Percentiles rank a stretch among this genome's conserved stretches.
Conservation (phyloP, 2,329 filamentous ascomycete genomes). For the Nakataea oryzae region DNA sequence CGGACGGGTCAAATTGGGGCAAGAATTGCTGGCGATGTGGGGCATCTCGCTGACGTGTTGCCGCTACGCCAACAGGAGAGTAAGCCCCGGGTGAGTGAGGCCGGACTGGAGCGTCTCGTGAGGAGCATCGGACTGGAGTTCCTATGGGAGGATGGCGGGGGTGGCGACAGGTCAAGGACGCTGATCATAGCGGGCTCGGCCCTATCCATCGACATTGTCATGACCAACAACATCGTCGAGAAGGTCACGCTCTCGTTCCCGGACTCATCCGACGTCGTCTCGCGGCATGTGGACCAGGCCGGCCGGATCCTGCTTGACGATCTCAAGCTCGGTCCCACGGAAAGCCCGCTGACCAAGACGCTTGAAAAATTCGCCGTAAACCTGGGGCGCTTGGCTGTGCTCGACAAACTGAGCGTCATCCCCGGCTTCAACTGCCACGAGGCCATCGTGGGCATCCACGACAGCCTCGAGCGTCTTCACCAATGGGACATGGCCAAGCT, state of each 20-base stretch:
- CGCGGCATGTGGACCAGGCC: constrained; percentile 49
- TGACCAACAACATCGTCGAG: constrained; percentile 51
- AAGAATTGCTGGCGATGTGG: constrained; percentile 3
- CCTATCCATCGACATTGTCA: constrained; percentile 49
- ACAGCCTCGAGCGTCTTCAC: constrained; percentile 59
- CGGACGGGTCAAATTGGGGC: not conserved
- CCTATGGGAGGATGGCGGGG: constrained; percentile 44
- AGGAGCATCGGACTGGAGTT: constrained; percentile 56
- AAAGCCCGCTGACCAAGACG: constrained; percentile 58
- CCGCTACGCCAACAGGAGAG: constrained; percentile 14
- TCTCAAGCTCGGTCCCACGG: constrained; percentile 46
- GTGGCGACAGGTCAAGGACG: constrained; percentile 37
- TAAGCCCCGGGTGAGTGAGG: constrained; percentile 60
- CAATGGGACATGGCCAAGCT: constrained; percentile 56
- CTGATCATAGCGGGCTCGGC: constrained; percentile 53
- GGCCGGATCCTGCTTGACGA: constrained; percentile 56
- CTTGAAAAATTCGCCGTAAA: constrained; percentile 63
- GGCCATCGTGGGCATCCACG: constrained; percentile 63
- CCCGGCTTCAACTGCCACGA: constrained; percentile 67
- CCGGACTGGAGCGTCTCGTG: constrained; percentile 62
- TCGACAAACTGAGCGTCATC: constrained; percentile 62
- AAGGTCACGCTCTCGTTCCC: constrained; percentile 54
- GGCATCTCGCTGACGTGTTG: constrained; percentile 19
- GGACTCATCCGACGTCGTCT: constrained; percentile 46
- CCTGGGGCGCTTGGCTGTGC: constrained; percentile 54